These are phyloP conservation scores for Glonium stellatum DNA, from an alignment of 495 filamentous ascomycete genomes.

Conservation along the genomic window DNA sequence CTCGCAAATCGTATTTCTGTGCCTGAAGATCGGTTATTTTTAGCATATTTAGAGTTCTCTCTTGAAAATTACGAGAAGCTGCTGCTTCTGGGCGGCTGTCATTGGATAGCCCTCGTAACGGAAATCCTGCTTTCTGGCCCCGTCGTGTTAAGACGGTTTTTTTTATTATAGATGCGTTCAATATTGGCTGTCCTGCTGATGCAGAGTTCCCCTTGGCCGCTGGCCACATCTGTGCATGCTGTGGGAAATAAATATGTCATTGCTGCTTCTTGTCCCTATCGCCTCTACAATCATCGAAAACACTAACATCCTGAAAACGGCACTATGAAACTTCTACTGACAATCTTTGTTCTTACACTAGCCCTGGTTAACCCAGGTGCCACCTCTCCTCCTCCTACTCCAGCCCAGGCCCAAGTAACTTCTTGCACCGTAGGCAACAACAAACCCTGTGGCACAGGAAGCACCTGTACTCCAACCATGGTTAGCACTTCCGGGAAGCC, in stretches of 20 bases:
- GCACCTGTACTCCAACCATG: slow-evolving; percentile 21
- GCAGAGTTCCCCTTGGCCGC: neutral
- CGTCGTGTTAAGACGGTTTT: neutral
- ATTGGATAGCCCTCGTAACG: neutral
- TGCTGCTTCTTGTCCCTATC: neutral
- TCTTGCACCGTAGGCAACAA: slow-evolving; percentile 15
- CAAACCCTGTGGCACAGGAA: slow-evolving; percentile 6
- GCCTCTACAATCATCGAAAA: neutral
- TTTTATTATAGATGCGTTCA: neutral
- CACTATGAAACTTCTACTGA: neutral
- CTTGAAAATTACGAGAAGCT: neutral
- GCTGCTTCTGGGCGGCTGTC: neutral
- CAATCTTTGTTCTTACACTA: neutral
- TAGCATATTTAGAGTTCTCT: neutral
- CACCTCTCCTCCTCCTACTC: neutral
- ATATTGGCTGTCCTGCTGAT: neutral
- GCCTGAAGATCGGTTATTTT: neutral
- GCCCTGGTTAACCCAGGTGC: neutral
- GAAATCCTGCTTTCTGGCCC: neutral
- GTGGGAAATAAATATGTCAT: neutral
- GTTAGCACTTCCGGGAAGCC: slow-evolving; percentile 11
- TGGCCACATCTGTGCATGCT: neutral
- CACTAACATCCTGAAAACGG: neutral
- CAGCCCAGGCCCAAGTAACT: neutral
- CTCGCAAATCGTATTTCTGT: neutral